A percentile compares a stretch with the other conserved stretches of the same genome.
phyloP scores from a whole-genome alignment of 306 rosid species.

The Canavalia ensiformis region DNA sequence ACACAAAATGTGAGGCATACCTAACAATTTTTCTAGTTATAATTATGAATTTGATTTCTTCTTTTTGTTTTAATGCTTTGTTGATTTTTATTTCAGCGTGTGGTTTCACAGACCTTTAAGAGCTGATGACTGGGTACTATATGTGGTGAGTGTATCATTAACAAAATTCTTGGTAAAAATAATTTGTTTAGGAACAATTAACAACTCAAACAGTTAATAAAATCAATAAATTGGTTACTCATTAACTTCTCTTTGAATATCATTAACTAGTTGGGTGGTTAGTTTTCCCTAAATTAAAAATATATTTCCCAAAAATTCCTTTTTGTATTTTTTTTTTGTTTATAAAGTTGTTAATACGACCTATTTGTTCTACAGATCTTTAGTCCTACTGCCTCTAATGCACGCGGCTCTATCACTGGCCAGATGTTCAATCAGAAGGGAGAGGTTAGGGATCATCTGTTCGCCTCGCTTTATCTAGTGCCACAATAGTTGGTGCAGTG shows the following conservation, averaged over 20 bases:
- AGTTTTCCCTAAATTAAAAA: background rate
- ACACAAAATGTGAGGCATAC: slow-evolving; percentile 23
- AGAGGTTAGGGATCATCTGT: slow-evolving; percentile 66
- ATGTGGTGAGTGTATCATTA: slow-evolving; percentile 64
- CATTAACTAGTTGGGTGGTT: slow-evolving; percentile 10
- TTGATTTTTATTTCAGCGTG: slow-evolving; percentile 63
- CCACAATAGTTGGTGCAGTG: background rate
- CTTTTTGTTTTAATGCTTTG: slow-evolving; percentile 11
- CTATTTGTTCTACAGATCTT: slow-evolving; percentile 60
- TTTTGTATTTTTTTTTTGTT: background rate
- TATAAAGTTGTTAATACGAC: slow-evolving; percentile 44
- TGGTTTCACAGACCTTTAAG: slow-evolving; percentile 90
- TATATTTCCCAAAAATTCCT: background rate
- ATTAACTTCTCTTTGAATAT: slow-evolving; percentile 7
- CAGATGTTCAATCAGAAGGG: slow-evolving; percentile 88
- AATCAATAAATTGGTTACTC: slow-evolving; percentile 27
- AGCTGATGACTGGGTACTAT: slow-evolving; percentile 94
- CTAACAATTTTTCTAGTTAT: slow-evolving; percentile 22
- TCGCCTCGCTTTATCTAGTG: slow-evolving; percentile 11
- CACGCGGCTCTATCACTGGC: slow-evolving; percentile 77
- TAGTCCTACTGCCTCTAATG: slow-evolving; percentile 65
- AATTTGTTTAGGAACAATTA: slow-evolving; percentile 3
- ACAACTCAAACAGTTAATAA: slow-evolving; percentile 25
- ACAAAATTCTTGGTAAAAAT: slow-evolving; percentile 17
- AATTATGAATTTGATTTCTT: slow-evolving; percentile 22